A percentile compares a stretch with the other conserved stretches of the same genome.
Conservation (phyloP, 1,139 yeast species). For the Pichiaceae sp. region DNA sequence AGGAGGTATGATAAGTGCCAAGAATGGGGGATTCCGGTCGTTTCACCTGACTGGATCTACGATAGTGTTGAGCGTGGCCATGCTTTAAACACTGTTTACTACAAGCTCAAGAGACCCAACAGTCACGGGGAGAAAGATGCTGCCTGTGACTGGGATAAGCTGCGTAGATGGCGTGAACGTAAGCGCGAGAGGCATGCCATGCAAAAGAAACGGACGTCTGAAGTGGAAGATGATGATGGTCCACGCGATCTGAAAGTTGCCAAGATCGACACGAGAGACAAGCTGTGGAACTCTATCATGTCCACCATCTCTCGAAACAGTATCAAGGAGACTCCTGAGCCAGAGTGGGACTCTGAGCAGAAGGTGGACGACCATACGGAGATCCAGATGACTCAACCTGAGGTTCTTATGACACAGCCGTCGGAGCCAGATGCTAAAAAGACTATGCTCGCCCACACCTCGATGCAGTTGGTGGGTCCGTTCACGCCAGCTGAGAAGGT, state of each 20-base stretch:
- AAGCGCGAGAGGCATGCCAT: background rate
- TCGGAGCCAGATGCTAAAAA: background rate
- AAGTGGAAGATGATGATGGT: conserved; percentile 6
- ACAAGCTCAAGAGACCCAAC: conserved; percentile 25
- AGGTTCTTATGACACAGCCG: background rate
- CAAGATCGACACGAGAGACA: conserved; percentile 21
- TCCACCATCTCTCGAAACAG: conserved; percentile 14
- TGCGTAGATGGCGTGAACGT: conserved; percentile 19
- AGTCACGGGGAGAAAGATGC: conserved; percentile 28
- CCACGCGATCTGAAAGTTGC: conserved; percentile 21
- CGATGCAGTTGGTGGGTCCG: conserved; percentile 11
- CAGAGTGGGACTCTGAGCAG: conserved; percentile 2
- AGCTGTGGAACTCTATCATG: conserved; percentile 48
- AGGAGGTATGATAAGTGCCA: conserved; percentile 52
- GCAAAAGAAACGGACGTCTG: conserved; percentile 1
- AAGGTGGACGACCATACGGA: background rate
- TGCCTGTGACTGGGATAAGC: conserved; percentile 44
- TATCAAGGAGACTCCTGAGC: background rate
- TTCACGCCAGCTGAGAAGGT: conserved; percentile 26
- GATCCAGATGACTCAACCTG: background rate
- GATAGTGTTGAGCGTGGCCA: conserved; percentile 59
- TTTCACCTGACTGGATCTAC: conserved; percentile 68
- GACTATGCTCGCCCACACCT: conserved; percentile 11
- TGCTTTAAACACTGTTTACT: conserved; percentile 41
- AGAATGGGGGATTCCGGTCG: conserved; percentile 59